Conservation (phyloP, 75 land plant genomes). For the Pseudotsuga menziesii region DNA sequence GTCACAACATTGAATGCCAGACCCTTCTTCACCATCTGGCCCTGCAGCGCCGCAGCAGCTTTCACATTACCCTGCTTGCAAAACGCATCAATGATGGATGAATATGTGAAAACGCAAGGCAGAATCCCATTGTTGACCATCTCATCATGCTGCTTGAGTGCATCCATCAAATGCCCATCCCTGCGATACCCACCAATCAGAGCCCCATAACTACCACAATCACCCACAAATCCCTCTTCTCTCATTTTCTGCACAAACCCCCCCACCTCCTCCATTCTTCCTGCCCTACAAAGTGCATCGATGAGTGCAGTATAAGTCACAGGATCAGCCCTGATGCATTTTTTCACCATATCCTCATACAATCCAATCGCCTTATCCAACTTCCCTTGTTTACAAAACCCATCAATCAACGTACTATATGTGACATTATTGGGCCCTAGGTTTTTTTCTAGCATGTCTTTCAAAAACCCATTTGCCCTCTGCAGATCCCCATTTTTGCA, state of each 20-base stretch:
- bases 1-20: slow-evolving; percentile 39
- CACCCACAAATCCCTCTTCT: slow-evolving; percentile 23
- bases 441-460: slow-evolving; percentile 35
- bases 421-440: slow-evolving; percentile 48
- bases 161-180: slow-evolving; percentile 28
- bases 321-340: slow-evolving; percentile 34
- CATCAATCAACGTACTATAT: slow-evolving; percentile 61
- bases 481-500: slow-evolving; percentile 28
- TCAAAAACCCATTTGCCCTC: slow-evolving; percentile 43
- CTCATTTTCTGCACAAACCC: slow-evolving; percentile 36
- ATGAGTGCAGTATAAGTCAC: slow-evolving; percentile 34
- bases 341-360: slow-evolving; percentile 34
- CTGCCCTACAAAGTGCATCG: slow-evolving; percentile 33
- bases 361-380: slow-evolving; percentile 46
- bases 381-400: slow-evolving; percentile 53
- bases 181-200: slow-evolving; percentile 39
- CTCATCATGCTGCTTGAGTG: slow-evolving; percentile 18
- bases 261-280: slow-evolving; percentile 28
- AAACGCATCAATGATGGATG: slow-evolving; percentile 10
- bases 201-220: slow-evolving; percentile 37
- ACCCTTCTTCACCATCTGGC: slow-evolving; percentile 28
- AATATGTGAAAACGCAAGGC: slow-evolving; percentile 17
- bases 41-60: slow-evolving; percentile 34
- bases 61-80: slow-evolving; percentile 17
- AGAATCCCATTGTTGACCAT: slow-evolving; percentile 26